A percentile compares a stretch with the other conserved stretches of the same genome.
Evolutionary conservation across 2,329 filamentous ascomycete species (phyloP).

Genomic region (Exophiala sp.): DNA sequence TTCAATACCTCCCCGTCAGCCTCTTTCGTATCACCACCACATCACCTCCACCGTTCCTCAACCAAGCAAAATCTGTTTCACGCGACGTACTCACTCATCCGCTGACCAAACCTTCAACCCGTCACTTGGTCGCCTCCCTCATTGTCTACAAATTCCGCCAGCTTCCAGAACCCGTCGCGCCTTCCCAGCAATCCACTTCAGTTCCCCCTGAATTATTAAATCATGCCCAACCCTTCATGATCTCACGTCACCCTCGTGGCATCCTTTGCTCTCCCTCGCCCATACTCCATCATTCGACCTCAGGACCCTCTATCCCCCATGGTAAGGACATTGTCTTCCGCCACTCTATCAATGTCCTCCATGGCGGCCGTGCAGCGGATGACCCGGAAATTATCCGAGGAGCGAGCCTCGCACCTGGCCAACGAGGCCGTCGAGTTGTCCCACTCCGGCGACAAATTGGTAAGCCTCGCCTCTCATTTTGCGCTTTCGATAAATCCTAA

Average conservation of each 20-base stretch:
- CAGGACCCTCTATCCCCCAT: neutral
- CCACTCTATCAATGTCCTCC: constrained; percentile 18
- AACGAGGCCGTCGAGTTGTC: constrained; percentile 47
- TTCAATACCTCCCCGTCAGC: neutral
- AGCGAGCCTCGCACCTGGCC: constrained; percentile 45
- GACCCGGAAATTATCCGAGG: constrained; percentile 36
- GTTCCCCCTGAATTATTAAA: constrained; percentile 6
- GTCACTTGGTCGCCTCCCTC: constrained; percentile 9
- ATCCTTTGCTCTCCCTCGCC: constrained; percentile 3
- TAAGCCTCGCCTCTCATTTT: constrained; percentile 28
- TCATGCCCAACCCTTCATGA: constrained; percentile 18
- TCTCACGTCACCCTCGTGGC: constrained; percentile 17
- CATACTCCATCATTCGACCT: neutral
- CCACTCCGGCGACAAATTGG: constrained; percentile 45
- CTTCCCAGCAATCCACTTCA: constrained; percentile 2
- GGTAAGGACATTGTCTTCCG: neutral
- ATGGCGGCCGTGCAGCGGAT: constrained; percentile 24
- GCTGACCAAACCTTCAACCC: constrained; percentile 12
- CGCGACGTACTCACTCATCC: constrained; percentile 2
- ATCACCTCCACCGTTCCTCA: neutral
- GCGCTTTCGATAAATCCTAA: constrained; percentile 1
- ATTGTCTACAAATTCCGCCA: constrained; percentile 1
- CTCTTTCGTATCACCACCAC: neutral
- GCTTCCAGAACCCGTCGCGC: neutral
- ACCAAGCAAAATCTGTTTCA: neutral